A percentile compares a stretch with the other conserved stretches of the same genome.
phyloP scores from a whole-genome alignment of 139 green algal species.

The Edaphochlamys debaryana region DNA sequence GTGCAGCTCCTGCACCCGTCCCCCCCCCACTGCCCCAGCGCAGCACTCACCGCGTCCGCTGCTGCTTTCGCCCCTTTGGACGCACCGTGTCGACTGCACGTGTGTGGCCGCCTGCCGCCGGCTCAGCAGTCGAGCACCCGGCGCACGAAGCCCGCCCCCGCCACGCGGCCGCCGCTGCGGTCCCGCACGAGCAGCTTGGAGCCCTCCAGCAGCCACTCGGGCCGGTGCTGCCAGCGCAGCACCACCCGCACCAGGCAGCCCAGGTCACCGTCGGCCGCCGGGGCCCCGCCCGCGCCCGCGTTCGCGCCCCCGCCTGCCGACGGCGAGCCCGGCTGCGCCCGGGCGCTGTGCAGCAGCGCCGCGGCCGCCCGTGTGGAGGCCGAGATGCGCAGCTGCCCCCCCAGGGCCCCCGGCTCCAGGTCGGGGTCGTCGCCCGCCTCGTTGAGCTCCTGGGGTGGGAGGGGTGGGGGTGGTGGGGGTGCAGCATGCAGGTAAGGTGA shows the following conservation, averaged over 20 bases:
- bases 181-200: conserved; percentile 74
- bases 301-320: not conserved
- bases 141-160: conserved; percentile 61
- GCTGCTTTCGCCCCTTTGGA: too few species aligned
- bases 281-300: not conserved
- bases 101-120: too few species aligned
- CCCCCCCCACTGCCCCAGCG: too few species aligned
- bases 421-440: not conserved
- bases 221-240: conserved; percentile 71
- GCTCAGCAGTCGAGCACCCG: too few species aligned
- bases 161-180: conserved; percentile 60
- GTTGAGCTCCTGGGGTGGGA: not conserved
- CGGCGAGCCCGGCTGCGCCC: not conserved
- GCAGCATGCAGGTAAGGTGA: conserved; percentile 5
- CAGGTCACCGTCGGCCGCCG: conserved; percentile 6
- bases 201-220: conserved; percentile 82
- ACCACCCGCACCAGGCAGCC: conserved; percentile 50
- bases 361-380: conserved; percentile 52
- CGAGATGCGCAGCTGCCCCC: conserved; percentile 21
- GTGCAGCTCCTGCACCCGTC: too few species aligned
- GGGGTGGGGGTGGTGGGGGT: conserved; percentile 26
- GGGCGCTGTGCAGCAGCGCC: conserved; percentile 44
- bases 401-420: not conserved
- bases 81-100: too few species aligned
- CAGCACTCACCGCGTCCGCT: too few species aligned